Base-by-base conservation (phyloP, 306 rosid genomes). In the Ormosia semicastrata region DNA sequence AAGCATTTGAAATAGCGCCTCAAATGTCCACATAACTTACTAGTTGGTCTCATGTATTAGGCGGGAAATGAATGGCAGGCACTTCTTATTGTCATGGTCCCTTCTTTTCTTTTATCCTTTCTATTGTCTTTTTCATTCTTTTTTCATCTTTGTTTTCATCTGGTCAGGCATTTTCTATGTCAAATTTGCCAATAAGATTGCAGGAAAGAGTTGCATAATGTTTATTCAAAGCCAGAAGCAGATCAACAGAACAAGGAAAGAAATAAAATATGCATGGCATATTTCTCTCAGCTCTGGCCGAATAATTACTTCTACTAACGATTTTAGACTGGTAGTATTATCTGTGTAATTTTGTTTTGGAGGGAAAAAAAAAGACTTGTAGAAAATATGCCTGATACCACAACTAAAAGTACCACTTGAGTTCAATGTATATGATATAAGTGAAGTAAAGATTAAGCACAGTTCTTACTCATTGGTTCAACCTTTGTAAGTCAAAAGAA, bases 191-290 rank as follows among this genome's bases (percentile, higher is more conserved):
- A 74, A 71, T 53, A 71, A 24, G 63, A 41, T 76, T 53, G 71
- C 71, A 33, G 75, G 77, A 53, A 80, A 69, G 78, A 60, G 70
- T 75, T 68, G 67, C 53, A 66, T 47, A 73, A 32, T 6, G n/a
- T 75, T 70, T 70, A 46, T 71, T 49, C 66, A 71, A 71, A 71
- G 17, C 69, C 59, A 40, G 33, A 79, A 70, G 36, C 29, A 63
- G 47, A 39, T 30, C 67, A 81, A 18, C 30, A 24, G 77, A 39
- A 72, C 79, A 39, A n/a, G 63, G 60, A 62, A 64, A 53, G 75
- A 66, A 53, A 66, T 40, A 34, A 49, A 47, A 2, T 47, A 13
- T 17, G 52, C 44, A 56, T 74, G 41, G 33, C 18, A 54, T 58
- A 44, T 75, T 66, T 75, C 7, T 66, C 46, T 58, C 29, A 8